Conservation (phyloP, 2,329 filamentous ascomycete genomes). For the Aspergillus melleus region DNA sequence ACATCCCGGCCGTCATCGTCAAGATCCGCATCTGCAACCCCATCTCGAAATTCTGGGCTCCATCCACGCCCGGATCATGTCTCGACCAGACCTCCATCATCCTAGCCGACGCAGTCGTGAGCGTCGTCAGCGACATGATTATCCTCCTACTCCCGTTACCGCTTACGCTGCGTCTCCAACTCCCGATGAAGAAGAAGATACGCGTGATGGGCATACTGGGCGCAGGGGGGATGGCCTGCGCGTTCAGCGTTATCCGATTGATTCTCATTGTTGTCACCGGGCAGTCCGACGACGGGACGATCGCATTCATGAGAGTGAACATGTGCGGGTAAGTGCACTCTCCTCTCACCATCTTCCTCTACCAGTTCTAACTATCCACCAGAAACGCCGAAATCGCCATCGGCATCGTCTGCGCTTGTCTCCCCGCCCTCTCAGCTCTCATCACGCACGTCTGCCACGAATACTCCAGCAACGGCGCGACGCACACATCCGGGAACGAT, state of each 20-base stretch:
- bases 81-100: conserved; percentile 43
- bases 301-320: conserved; percentile 32
- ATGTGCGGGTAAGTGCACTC: conserved; percentile 29
- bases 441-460: conserved; percentile 34
- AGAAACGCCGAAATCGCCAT: conserved; percentile 43
- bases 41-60: conserved; percentile 44
- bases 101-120: conserved; percentile 57
- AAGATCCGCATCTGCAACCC: conserved; percentile 47
- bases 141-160: conserved; percentile 53
- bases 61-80: conserved; percentile 20
- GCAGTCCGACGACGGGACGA: conserved; percentile 25
- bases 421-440: conserved; percentile 39
- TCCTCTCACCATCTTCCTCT: conserved; percentile 18
- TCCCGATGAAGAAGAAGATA: conserved; percentile 48
- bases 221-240: conserved; percentile 41
- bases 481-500: conserved; percentile 3
- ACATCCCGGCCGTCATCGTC: conserved; percentile 43
- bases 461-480: conserved; percentile 25
- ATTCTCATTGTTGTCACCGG: conserved; percentile 25
- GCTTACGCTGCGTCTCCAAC: conserved; percentile 45
- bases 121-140: conserved; percentile 59
- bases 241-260: conserved; percentile 30
- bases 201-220: conserved; percentile 51
- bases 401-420: conserved; percentile 43
- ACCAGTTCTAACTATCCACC: conserved; percentile 30